Evolutionary conservation across 306 rosid species (phyloP).

Genomic region (Styphnolobium japonicum): DNA sequence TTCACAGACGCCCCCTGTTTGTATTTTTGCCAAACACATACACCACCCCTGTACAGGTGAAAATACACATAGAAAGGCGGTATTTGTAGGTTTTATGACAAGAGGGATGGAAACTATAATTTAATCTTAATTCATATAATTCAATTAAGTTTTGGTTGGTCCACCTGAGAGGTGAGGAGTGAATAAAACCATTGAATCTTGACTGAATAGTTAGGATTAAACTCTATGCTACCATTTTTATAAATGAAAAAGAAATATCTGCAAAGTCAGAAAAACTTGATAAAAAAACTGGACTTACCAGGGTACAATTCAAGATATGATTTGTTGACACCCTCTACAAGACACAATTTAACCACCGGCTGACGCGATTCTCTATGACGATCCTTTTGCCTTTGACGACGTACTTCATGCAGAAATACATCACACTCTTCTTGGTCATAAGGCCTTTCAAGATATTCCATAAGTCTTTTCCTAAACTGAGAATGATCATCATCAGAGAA

Average conservation of each 20-base stretch:
- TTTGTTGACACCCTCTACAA: slow-evolving; percentile 5
- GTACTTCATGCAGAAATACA: background rate
- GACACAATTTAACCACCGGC: slow-evolving; percentile 28
- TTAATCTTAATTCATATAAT: background rate
- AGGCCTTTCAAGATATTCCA: slow-evolving; percentile 56
- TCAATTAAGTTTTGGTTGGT: background rate
- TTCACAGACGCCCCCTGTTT: background rate
- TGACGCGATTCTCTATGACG: slow-evolving; percentile 37
- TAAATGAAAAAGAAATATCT: background rate
- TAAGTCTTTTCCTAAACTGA: slow-evolving; percentile 52
- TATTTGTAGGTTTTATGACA: background rate
- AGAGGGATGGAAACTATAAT: slow-evolving; percentile 3
- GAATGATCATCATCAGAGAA: background rate
- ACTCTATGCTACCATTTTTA: background rate
- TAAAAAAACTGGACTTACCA: slow-evolving; percentile 51
- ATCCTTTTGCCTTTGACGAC: background rate
- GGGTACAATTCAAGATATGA: slow-evolving; percentile 50
- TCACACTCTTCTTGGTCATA: slow-evolving; percentile 43
- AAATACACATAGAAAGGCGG: background rate
- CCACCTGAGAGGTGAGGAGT: background rate
- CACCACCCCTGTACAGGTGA: background rate
- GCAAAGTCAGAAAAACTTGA: background rate
- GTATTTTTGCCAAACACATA: background rate
- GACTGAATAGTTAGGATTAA: background rate
- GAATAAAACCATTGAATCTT: background rate